Evolutionary conservation across 164 flowering plant species (phyloP).

Genomic region (Sedum album): DNA sequence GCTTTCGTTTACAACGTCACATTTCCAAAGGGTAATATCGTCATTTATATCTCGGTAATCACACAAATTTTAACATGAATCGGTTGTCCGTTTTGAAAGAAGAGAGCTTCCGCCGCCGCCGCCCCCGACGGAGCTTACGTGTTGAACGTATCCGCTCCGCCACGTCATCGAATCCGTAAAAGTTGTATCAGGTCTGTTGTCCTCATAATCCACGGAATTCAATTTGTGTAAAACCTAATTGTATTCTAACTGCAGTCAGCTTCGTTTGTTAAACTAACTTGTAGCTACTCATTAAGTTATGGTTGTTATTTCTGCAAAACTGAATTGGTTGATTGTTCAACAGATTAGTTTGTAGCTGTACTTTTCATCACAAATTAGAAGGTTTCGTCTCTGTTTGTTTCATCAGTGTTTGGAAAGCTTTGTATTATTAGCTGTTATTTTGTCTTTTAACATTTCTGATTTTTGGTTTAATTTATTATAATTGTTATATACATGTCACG

Average conservation of each 20-base stretch:
- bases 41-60: not conserved
- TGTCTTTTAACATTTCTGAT: too few species aligned
- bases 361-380: too few species aligned
- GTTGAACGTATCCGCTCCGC: not conserved
- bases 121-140: conserved; percentile 3
- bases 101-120: not conserved
- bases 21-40: conserved; percentile 1
- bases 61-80: not conserved
- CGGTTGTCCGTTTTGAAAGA: not conserved
- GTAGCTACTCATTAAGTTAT: not conserved
- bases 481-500: too few species aligned
- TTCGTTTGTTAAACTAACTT: not conserved
- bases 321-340: too few species aligned
- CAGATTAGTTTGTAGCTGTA: not conserved
- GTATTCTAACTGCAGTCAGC: too few species aligned
- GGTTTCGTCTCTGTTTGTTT: too few species aligned
- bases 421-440: too few species aligned
- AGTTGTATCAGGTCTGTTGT: not conserved
- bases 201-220: not conserved
- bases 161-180: not conserved
- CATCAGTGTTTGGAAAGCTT: too few species aligned
- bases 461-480: too few species aligned
- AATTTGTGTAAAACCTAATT: not conserved
- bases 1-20: too few species aligned
- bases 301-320: too few species aligned